Evolutionary conservation across 1,284 basidiomycete species (phyloP), one percentile per base, ranked within the genome.

Genomic region (Cystobasidiaceae sp.): DNA sequence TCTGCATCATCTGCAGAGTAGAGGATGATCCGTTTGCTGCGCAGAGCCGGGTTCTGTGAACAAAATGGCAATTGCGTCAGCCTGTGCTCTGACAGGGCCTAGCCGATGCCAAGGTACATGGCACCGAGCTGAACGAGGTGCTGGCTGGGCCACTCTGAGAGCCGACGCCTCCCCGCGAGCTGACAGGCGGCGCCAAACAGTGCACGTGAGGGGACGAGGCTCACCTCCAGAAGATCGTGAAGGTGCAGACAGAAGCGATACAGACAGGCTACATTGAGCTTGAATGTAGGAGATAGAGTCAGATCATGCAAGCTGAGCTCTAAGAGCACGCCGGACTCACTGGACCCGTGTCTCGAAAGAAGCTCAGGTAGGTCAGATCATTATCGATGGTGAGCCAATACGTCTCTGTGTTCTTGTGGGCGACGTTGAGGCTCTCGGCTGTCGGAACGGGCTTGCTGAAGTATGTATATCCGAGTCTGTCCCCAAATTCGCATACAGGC

Each of bases 311-410:
- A 39, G n/a, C 37, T 11, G n/a, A 39, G n/a, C n/a, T n/a, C n/a
- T n/a, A n/a, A n/a, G n/a, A n/a, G n/a, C n/a, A n/a, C n/a, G n/a
- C n/a, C 19, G 74, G 69, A 56, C 76, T 76, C 52, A 78, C 69
- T 17, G 96, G 94, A 9, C 94, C 94, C 86, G 89, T 91, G 77
- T 97, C 93, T 74, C 89, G 85, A 75, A 88, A 92, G 82, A 98
- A 98, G 34, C 89, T 89, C 65, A 93, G 84, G 80, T 98, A 98
- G 69, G 87, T 82, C 57, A 97, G 84, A 70, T 92, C 86, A 78
- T 93, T 86, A 79, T 97, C 91, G 78, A 94, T 85, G 61, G 86
- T 88, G 79, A 74, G 72, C 69, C 69, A 70, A 50, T 62, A 61
- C 54, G 37, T 67, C 37, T 48, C 58, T 25, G 60, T 62, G 27